phyloP scores from a whole-genome alignment of 2,329 filamentous ascomycete genomes.

The Venturia oleaginea region DNA sequence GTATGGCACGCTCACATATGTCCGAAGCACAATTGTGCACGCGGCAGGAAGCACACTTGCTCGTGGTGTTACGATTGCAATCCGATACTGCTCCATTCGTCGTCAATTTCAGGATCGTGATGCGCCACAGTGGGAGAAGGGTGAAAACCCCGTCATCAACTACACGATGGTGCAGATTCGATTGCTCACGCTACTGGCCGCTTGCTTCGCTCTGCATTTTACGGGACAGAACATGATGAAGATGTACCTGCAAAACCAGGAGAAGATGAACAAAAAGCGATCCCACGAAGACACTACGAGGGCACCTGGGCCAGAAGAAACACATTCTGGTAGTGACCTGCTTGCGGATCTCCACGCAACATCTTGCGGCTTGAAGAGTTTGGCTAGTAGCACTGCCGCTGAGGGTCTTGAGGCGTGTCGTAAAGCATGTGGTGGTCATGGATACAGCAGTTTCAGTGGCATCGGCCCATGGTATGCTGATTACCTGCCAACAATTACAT shows the following conservation, averaged over 20 bases:
- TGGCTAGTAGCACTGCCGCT: constrained; percentile 61
- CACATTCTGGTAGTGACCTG: constrained; percentile 30
- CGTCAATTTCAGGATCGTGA: constrained; percentile 71
- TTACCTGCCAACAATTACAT: constrained; percentile 62
- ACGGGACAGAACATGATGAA: constrained; percentile 69
- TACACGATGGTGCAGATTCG: constrained; percentile 76
- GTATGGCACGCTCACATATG: constrained; percentile 69
- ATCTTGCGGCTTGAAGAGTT: constrained; percentile 66
- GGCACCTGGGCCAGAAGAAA: constrained; percentile 50
- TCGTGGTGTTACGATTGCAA: constrained; percentile 69
- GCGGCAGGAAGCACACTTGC: constrained; percentile 63
- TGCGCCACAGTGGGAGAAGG: constrained; percentile 45
- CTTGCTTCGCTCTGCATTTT: constrained; percentile 68
- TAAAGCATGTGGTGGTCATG: constrained; percentile 68
- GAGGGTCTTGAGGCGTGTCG: constrained; percentile 69
- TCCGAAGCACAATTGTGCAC: constrained; percentile 61
- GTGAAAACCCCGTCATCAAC: constrained; percentile 68
- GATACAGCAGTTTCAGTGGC: constrained; percentile 66
- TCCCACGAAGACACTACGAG: constrained; percentile 43
- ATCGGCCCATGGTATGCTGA: constrained; percentile 68
- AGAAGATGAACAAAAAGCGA: constrained; percentile 47
- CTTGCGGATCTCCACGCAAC: constrained; percentile 68
- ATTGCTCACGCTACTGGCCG: constrained; percentile 60
- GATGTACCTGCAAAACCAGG: constrained; percentile 64
- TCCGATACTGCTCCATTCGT: constrained; percentile 62